A percentile compares a stretch with the other conserved stretches of the same genome.
Evolutionary conservation across 2,329 filamentous ascomycete genomes (phyloP).

Genomic region (Cladosporium sp.): DNA sequence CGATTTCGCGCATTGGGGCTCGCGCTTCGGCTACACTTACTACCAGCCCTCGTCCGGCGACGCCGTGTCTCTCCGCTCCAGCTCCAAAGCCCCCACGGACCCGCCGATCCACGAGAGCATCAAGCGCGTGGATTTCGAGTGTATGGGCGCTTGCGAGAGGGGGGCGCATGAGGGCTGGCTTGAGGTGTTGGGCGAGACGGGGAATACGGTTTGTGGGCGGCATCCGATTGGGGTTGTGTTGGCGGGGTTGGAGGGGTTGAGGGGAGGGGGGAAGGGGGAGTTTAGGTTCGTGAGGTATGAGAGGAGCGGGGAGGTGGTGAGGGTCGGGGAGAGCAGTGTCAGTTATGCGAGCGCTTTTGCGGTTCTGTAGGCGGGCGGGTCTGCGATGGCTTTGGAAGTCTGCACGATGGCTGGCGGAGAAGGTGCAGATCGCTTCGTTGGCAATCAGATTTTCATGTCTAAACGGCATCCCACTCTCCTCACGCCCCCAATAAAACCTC

Average conservation of each 20-base stretch:
- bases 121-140: constrained; percentile 66
- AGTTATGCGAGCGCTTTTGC: constrained; percentile 94
- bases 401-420: neutral
- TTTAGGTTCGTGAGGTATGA: constrained; percentile 85
- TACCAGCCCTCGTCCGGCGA: constrained; percentile 54
- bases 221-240: constrained; percentile 92
- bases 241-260: constrained; percentile 66
- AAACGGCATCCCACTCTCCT: neutral
- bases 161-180: constrained; percentile 67
- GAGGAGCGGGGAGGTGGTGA: constrained; percentile 68
- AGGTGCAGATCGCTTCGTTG: neutral
- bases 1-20: constrained; percentile 96
- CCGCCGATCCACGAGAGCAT: constrained; percentile 78
- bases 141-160: constrained; percentile 77
- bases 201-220: constrained; percentile 88
- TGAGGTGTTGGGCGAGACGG: constrained; percentile 61
- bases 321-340: constrained; percentile 71
- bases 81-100: constrained; percentile 38
- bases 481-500: constrained; percentile 15
- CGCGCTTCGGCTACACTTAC: constrained; percentile 74
- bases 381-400: neutral
- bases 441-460: neutral
- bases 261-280: constrained; percentile 21
- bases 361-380: constrained; percentile 45
- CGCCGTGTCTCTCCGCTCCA: constrained; percentile 36